A percentile compares a stretch with the other conserved stretches of the same genome.
phyloP scores from a whole-genome alignment of 164 flowering plant genomes.

The Aristolochia californica region DNA sequence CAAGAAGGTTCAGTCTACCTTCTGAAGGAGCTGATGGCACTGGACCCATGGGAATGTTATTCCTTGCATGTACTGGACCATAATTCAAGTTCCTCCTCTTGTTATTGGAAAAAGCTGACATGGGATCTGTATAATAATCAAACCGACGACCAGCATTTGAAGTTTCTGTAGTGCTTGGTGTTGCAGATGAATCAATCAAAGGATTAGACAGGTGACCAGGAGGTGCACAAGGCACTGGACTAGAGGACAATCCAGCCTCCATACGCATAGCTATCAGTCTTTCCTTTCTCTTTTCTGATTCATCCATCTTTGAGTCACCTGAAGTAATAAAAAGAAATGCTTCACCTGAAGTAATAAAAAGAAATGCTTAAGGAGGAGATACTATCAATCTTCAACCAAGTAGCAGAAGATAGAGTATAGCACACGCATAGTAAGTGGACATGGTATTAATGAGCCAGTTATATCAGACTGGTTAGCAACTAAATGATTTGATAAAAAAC shows the following conservation, averaged over 20 bases:
- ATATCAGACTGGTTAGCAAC: too few species aligned
- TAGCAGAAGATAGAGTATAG: too few species aligned
- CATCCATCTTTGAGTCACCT: conserved; percentile 3
- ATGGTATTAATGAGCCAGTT: too few species aligned
- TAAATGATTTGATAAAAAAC: too few species aligned
- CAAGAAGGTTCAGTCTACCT: neutral
- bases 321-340: neutral
- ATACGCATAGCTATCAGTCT: conserved; percentile 66
- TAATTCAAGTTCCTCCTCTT: conserved; percentile 18
- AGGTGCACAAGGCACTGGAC: conserved; percentile 4
- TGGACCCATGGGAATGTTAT: neutral
- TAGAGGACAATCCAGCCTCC: conserved; percentile 30
- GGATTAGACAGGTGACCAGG: conserved; percentile 44
- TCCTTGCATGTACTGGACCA: neutral
- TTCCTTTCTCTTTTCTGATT: conserved; percentile 61
- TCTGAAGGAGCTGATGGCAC: neutral
- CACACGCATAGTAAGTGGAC: too few species aligned
- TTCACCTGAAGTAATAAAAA: neutral
- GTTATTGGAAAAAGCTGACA: conserved; percentile 54
- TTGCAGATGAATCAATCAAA: conserved; percentile 27
- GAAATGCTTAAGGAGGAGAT: neutral
- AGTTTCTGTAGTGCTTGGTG: neutral
- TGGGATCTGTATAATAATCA: conserved; percentile 75
- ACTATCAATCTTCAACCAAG: too few species aligned
- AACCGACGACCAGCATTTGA: conserved; percentile 35